Evolutionary conservation across 148 eudicot species (phyloP).

Genomic region (Fagopyrum homotropicum): DNA sequence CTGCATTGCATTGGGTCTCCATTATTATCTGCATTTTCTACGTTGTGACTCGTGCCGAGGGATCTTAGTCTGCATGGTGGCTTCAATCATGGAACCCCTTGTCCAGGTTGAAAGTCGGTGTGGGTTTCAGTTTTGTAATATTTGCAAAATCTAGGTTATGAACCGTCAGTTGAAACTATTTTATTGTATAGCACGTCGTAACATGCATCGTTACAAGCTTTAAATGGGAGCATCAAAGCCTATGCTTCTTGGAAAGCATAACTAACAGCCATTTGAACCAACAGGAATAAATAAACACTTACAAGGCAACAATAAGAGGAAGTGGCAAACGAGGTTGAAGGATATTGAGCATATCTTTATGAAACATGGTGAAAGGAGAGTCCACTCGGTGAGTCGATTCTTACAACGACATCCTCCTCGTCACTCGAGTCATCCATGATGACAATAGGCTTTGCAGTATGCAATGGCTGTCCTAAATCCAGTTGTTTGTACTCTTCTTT

Average conservation of each 20-base stretch:
- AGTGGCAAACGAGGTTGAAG: neutral
- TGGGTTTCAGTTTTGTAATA: too few relatives aligned
- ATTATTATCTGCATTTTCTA: too few relatives aligned
- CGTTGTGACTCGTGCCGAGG: too few relatives aligned
- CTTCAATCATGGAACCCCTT: too few relatives aligned
- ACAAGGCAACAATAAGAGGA: neutral
- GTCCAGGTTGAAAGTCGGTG: too few relatives aligned
- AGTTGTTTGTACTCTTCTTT: conserved; percentile 12
- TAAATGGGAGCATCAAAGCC: neutral
- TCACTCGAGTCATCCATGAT: conserved; percentile 44
- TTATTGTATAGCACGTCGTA: too few relatives aligned
- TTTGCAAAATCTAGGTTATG: too few relatives aligned
- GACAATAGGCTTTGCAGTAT: conserved; percentile 5
- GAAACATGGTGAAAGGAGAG: conserved; percentile 52
- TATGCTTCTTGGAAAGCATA: neutral
- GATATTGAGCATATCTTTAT: conserved; percentile 13
- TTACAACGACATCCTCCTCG: conserved; percentile 71
- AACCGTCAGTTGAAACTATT: too few relatives aligned
- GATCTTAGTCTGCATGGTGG: too few relatives aligned
- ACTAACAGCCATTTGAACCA: neutral
- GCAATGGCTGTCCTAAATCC: conserved; percentile 15
- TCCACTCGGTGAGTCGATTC: conserved; percentile 75
- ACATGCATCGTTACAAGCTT: too few relatives aligned
- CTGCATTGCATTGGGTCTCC: too few relatives aligned
- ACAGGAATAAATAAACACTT: neutral